These are phyloP conservation scores for Nakaseomyces delphensis DNA, from an alignment of 1,139 yeast species.

Conservation along the genomic window DNA sequence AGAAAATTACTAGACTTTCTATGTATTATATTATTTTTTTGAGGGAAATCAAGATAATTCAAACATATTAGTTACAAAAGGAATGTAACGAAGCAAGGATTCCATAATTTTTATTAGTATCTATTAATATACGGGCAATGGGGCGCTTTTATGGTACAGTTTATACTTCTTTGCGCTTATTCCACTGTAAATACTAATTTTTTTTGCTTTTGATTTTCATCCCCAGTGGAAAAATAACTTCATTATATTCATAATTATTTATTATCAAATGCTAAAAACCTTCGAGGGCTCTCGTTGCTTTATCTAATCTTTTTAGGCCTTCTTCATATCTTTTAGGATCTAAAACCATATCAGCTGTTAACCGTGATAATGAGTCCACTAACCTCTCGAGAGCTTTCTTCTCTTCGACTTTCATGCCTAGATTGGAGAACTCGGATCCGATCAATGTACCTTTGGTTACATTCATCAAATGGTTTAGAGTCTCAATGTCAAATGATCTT, in stretches of 20 bases:
- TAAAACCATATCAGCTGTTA: constrained; percentile 81
- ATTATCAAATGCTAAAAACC: constrained; percentile 43
- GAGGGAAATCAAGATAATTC: too few species aligned
- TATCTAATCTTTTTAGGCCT: constrained; percentile 70
- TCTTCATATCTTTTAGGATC: constrained; percentile 73
- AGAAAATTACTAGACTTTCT: constrained; percentile 21
- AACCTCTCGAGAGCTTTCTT: constrained; percentile 74
- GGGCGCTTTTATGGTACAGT: too few species aligned
- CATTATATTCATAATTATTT: neutral
- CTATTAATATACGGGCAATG: too few species aligned
- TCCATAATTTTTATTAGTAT: too few species aligned
- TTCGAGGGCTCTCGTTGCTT: constrained; percentile 75
- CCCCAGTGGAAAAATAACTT: too few species aligned
- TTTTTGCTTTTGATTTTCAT: too few species aligned
- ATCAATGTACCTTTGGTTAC: constrained; percentile 46
- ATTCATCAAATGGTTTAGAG: constrained; percentile 49
- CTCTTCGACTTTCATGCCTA: constrained; percentile 70
- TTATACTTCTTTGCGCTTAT: too few species aligned
- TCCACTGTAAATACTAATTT: too few species aligned
- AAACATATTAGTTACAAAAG: too few species aligned
- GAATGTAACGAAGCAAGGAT: too few species aligned
- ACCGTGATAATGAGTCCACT: constrained; percentile 71
- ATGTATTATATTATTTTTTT: too few species aligned
- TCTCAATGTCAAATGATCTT: constrained; percentile 49
- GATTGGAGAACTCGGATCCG: constrained; percentile 52